Evolutionary conservation across 192 early-diverging fungal genomes (phyloP).

Genomic region (Chytriomyces hyalinus): DNA sequence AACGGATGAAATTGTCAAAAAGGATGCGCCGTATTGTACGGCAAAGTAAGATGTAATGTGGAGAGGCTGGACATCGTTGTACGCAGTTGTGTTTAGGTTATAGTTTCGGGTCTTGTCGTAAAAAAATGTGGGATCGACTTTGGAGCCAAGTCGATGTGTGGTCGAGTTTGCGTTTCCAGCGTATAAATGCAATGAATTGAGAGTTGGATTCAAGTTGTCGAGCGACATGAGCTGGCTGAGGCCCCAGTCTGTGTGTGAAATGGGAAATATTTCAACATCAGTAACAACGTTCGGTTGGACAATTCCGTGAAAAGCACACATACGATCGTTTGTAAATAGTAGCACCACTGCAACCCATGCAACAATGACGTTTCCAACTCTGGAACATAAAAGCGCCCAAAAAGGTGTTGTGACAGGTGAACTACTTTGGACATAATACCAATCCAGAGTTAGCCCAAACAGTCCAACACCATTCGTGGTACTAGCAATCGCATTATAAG

Average conservation of each 20-base stretch:
- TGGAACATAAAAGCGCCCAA: slow-evolving; percentile 18
- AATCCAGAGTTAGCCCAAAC: slow-evolving; percentile 31
- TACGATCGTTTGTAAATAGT: slow-evolving; percentile 8
- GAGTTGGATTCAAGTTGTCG: slow-evolving; percentile 11
- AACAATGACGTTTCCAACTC: slow-evolving; percentile 18
- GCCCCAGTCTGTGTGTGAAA: slow-evolving; percentile 13
- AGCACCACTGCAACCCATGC: slow-evolving; percentile 4
- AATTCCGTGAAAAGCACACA: neutral
- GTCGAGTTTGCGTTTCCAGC: slow-evolving; percentile 26
- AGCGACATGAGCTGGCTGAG: slow-evolving; percentile 11
- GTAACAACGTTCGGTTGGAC: neutral
- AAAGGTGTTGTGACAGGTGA: slow-evolving; percentile 22
- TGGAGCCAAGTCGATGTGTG: neutral
- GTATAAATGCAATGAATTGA: slow-evolving; percentile 19
- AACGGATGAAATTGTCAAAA: slow-evolving; percentile 58
- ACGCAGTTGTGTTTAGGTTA: slow-evolving; percentile 36
- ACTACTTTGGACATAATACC: slow-evolving; percentile 8
- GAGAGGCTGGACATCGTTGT: slow-evolving; percentile 33
- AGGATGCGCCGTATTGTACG: slow-evolving; percentile 40
- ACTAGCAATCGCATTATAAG: slow-evolving; percentile 8
- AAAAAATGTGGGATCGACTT: slow-evolving; percentile 23
- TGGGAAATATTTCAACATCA: neutral
- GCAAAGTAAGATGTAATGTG: slow-evolving; percentile 34
- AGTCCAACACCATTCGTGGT: slow-evolving; percentile 28
- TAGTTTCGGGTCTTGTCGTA: slow-evolving; percentile 25